Base-by-base conservation (phyloP, 495 filamentous ascomycete genomes). In the Hypoxylon lienhwacheense region DNA sequence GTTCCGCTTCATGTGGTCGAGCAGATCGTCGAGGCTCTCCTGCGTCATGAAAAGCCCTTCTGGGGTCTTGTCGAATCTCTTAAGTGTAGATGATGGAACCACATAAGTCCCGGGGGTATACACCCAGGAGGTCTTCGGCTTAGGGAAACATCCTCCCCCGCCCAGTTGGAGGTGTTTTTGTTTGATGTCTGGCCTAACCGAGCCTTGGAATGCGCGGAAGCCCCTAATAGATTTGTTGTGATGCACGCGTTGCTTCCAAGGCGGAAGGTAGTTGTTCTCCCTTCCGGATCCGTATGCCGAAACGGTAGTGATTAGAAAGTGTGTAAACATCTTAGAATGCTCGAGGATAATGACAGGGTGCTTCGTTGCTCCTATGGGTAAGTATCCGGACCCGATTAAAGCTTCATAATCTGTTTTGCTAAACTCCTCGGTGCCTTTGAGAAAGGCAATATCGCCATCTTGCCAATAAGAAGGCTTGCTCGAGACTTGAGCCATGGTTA, bases 321-420 rank as follows among this genome's bases (percentile, higher is more conserved):
- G 21, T 2, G 20, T 52, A 12, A 33, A 55, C 6, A 53, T 35
- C 0, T 10, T 24, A 0, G 63, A 63, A 11, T 54, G 37, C 10
- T 53, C 47, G 5, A 72, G 50, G 17, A 72, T 50, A 15, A 72
- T 69, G 26, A 70, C 67, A 0, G 69, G 69, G 37, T 72, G 70
- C 6, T 45, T 39, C 3, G 64, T 69, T 0, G 70, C 68, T 4
- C 4, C 14, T 10, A 0, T 7, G 3, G 20, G 46, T 7, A 70
- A 3, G 29, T 68, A 66, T 6, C 53, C 26, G 11, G 34, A 24
- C 1, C 46, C 19, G 7, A 59, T 56, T 35, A 67, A 50, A 8
- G 33, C 20, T 7, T 29, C 19, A 12, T 35, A 51, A 21, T 65
- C 61, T 0, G 12, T 16, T 1, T 5, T 0, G 19, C 7, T 28